Evolutionary conservation across 192 early-diverging fungal species (phyloP).

Genomic region (Chytriomyces sp.): DNA sequence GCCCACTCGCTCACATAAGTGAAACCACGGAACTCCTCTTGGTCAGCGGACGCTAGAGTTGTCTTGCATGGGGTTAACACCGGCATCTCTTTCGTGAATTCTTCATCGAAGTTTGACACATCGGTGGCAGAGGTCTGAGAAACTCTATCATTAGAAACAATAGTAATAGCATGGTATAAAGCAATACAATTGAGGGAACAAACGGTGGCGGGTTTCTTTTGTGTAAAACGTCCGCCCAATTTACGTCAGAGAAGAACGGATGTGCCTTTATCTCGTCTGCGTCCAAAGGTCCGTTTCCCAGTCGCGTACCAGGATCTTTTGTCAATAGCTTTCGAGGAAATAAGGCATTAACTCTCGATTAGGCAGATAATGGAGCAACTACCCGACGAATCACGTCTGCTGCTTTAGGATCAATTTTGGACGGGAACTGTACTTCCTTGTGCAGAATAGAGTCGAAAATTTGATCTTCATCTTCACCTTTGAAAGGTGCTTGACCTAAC

Average conservation of each 20-base stretch:
- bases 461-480: slow-evolving; percentile 94
- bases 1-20: slow-evolving; percentile 78
- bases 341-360: background rate
- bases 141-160: background rate
- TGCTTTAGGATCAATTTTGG: slow-evolving; percentile 87
- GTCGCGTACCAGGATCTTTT: slow-evolving; percentile 80
- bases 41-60: slow-evolving; percentile 76
- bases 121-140: slow-evolving; percentile 70
- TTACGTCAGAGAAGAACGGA: slow-evolving; percentile 80
- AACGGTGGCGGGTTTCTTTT: slow-evolving; percentile 86
- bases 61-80: slow-evolving; percentile 90
- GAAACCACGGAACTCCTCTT: slow-evolving; percentile 93
- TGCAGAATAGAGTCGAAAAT: slow-evolving; percentile 97
- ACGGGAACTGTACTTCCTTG: slow-evolving; percentile 91
- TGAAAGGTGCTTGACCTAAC: slow-evolving; percentile 79
- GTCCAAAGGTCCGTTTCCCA: slow-evolving; percentile 80
- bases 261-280: slow-evolving; percentile 93
- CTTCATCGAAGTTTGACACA: slow-evolving; percentile 97
- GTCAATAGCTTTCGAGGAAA: slow-evolving; percentile 64
- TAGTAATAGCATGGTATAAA: background rate
- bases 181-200: slow-evolving; percentile 77
- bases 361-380: slow-evolving; percentile 17
- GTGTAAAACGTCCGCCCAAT: slow-evolving; percentile 86
- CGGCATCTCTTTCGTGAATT: slow-evolving; percentile 95
- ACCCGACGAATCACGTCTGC: slow-evolving; percentile 88